Conservation (phyloP, 2,329 filamentous ascomycete species). For the Pochonia chlamydosporia region DNA sequence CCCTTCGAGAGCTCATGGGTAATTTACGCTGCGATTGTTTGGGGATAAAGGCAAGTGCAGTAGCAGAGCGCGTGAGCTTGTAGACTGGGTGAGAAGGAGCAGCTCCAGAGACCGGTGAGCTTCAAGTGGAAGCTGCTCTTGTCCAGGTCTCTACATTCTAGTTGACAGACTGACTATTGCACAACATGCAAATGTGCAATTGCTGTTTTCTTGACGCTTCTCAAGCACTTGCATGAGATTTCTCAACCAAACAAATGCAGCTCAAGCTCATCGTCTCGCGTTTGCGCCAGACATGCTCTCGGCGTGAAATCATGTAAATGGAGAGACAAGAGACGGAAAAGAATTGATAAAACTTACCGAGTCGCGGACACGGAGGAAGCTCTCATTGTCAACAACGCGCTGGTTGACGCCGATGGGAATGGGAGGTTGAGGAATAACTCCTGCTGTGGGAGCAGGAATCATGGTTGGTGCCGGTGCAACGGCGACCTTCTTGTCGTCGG, state of each 20-base stretch:
- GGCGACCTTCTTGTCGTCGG: conserved; percentile 31
- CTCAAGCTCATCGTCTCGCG: neutral
- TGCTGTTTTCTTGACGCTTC: neutral
- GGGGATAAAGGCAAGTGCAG: too few relatives aligned
- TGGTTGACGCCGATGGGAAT: conserved; percentile 17
- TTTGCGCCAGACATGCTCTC: neutral
- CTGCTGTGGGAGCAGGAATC: conserved; percentile 10
- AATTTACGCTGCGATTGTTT: too few relatives aligned
- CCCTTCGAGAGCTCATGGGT: too few relatives aligned
- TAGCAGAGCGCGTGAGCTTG: too few relatives aligned
- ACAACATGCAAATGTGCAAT: neutral
- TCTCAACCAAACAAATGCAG: neutral
- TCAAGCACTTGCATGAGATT: neutral
- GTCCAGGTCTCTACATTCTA: too few relatives aligned
- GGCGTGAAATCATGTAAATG: neutral
- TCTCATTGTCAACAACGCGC: conserved; percentile 59
- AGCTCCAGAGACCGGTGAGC: too few relatives aligned
- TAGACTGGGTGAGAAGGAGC: too few relatives aligned
- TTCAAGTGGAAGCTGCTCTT: too few relatives aligned
- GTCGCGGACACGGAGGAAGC: conserved; percentile 76
- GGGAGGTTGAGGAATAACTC: conserved; percentile 9
- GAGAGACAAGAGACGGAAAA: conserved; percentile 4
- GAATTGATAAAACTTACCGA: conserved; percentile 57
- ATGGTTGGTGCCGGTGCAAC: conserved; percentile 24
- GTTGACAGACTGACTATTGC: too few relatives aligned